phyloP scores from a whole-genome alignment of 495 filamentous ascomycete genomes.

The Mytilinidion resinicola region DNA sequence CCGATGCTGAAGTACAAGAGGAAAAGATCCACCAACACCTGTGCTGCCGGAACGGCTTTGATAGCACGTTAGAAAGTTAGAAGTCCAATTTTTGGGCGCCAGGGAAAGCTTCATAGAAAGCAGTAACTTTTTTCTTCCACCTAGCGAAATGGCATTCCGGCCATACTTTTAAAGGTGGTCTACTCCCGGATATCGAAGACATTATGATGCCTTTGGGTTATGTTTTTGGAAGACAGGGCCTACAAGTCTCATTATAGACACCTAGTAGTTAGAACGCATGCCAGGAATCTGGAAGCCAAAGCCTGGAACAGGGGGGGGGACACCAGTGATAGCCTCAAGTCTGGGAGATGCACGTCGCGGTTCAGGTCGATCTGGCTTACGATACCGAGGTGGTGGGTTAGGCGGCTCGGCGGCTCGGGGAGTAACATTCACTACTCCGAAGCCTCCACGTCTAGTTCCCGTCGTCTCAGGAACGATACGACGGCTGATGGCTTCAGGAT shows the following conservation, averaged over 20 bases:
- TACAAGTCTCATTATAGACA: not conserved
- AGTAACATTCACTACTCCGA: slow-evolving; percentile 36
- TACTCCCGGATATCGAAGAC: not conserved
- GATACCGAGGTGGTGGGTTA: slow-evolving; percentile 25
- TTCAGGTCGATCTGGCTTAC: slow-evolving; percentile 39
- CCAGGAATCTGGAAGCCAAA: slow-evolving; percentile 59
- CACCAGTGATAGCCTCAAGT: slow-evolving; percentile 42
- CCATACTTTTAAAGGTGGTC: not conserved
- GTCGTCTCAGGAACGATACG: slow-evolving; percentile 52
- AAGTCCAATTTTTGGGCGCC: not conserved
- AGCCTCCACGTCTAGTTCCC: slow-evolving; percentile 61
- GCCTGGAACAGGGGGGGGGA: slow-evolving; percentile 55
- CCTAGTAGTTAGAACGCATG: slow-evolving; percentile 1
- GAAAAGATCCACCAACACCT: not conserved
- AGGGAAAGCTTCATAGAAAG: not conserved
- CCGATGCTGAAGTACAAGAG: not conserved
- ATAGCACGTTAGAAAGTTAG: not conserved
- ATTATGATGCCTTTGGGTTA: not conserved
- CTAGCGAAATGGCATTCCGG: not conserved
- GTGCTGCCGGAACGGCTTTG: not conserved
- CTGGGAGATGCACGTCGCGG: slow-evolving; percentile 39
- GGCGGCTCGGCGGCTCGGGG: slow-evolving; percentile 9
- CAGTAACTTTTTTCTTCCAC: too few relatives aligned
- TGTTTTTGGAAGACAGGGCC: not conserved
- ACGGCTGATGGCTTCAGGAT: slow-evolving; percentile 61